Conservation (phyloP, 2,329 filamentous ascomycete species). For the Neofusicoccum sp. region DNA sequence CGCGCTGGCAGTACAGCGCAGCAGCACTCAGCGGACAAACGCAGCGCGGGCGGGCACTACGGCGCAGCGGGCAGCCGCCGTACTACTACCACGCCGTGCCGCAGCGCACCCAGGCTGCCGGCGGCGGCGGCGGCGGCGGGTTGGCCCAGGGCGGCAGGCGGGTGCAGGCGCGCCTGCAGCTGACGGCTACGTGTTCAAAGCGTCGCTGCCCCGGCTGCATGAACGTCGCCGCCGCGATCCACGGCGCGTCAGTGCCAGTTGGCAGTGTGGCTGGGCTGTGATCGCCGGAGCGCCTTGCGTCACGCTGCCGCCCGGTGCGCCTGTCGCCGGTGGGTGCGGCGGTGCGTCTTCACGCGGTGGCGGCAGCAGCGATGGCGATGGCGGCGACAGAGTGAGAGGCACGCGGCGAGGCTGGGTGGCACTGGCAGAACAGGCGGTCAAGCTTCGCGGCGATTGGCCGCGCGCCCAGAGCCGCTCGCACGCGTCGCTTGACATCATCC, state of each 20-base stretch:
- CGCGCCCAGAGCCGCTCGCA: neutral
- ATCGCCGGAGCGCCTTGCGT: conserved; percentile 22
- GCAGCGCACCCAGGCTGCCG: neutral
- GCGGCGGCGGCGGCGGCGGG: neutral
- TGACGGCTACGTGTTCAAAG: conserved; percentile 23
- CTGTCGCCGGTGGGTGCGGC: neutral
- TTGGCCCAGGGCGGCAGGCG: neutral
- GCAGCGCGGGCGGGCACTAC: conserved; percentile 25
- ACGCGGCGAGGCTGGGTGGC: conserved; percentile 5
- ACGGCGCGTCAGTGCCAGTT: conserved; percentile 38
- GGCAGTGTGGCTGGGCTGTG: conserved; percentile 31
- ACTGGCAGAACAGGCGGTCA: neutral
- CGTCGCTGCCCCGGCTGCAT: conserved; percentile 14
- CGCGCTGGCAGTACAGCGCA: conserved; percentile 1
- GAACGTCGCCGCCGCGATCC: conserved; percentile 12
- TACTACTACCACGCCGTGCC: conserved; percentile 8
- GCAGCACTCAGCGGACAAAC: conserved; percentile 21
- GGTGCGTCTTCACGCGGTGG: neutral
- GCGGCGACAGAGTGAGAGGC: neutral
- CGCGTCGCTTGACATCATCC: neutral
- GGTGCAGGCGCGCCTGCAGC: conserved; percentile 11
- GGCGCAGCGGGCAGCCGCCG: conserved; percentile 21
- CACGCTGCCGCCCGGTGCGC: conserved; percentile 1
- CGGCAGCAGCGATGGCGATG: neutral
- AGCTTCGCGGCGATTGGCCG: conserved; percentile 1